Base-by-base conservation (phyloP, 2,329 filamentous ascomycete species). In the Huntiella bhutanensis region DNA sequence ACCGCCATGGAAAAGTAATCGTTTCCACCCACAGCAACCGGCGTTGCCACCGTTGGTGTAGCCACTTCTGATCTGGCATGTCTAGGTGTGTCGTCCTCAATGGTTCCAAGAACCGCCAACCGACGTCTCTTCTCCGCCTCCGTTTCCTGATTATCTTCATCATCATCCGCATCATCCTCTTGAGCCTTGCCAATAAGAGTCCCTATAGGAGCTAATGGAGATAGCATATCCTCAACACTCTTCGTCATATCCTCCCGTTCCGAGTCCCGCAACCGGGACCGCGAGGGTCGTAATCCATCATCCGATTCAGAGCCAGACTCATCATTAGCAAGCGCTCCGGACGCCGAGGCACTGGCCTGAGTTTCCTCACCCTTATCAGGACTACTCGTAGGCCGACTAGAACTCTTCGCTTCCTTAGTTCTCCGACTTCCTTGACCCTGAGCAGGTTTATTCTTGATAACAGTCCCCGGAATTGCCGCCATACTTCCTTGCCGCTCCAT, bases 111-210 rank as follows among this genome's bases (percentile, higher is more conserved):
- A 1, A 82, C 83, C 1, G 81, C 81, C 54, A 85, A 75, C 54
- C 83, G 72, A 45, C 83, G 68, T 36, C 80, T 70, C 48, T 79
- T 68, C 59, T 88, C 83, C 0, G 82, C 82, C 0, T 80, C 77
- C 0, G 81, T 86, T 61, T 87, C 82, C 0, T 75, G 75, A 1
- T 80, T 84, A 59, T 87, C 82, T 1, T 69, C 47, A 10, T 28
- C 37, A 22, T 38, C 34, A 6, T 39, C 32, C 7, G 28, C 40
- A 37, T 42, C 33, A 6, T 40, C 38, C 6, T 7, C 22, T 4
- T 4, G 22, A 10, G 22, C 22, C 7, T 28, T 28, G 8, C 7
- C 22, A 28, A 28, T 6, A 28, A 28, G 42, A 17, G 10, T 13
- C n/a, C 4, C 16, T 4, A 22, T 19, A 13, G 40, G 40, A n/a